A percentile compares a stretch with the other conserved stretches of the same genome.
These are phyloP conservation scores for Annulohypoxylon nitens DNA, from an alignment of 495 filamentous ascomycete species.

Conservation along the genomic window DNA sequence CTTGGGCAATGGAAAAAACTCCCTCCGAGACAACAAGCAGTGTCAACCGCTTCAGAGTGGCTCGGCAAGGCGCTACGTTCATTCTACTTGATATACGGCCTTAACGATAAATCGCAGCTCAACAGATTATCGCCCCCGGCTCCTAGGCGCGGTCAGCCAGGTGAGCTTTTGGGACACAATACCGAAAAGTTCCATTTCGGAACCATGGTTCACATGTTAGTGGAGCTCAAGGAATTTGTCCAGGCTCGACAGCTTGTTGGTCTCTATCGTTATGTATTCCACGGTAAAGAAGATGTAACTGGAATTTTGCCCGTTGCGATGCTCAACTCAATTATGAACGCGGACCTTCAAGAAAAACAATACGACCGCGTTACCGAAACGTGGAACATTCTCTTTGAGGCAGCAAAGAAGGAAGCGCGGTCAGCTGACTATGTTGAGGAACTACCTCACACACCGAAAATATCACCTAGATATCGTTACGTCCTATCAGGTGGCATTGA, in stretches of 20 bases:
- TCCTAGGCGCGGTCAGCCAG: conserved; percentile 37
- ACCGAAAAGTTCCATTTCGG: conserved; percentile 67
- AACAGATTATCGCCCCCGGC: conserved; percentile 27
- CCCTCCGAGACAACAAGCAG: conserved; percentile 26
- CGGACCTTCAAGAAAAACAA: conserved; percentile 67
- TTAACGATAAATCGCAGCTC: conserved; percentile 52
- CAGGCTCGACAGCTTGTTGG: conserved; percentile 70
- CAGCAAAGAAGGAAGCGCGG: conserved; percentile 62
- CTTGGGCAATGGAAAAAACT: conserved; percentile 53
- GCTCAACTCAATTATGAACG: conserved; percentile 74
- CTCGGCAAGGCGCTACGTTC: conserved; percentile 50
- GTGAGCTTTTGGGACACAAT: conserved; percentile 56
- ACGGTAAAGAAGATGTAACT: conserved; percentile 41
- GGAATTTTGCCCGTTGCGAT: conserved; percentile 66
- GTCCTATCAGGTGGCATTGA: conserved; percentile 68
- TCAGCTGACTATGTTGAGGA: conserved; percentile 42
- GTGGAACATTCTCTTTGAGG: conserved; percentile 72
- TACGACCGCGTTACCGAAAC: conserved; percentile 71
- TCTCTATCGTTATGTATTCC: conserved; percentile 60
- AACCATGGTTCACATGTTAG: conserved; percentile 71
- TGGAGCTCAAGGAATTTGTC: conserved; percentile 65
- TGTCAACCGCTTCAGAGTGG: conserved; percentile 41
- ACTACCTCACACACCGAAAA: conserved; percentile 44
- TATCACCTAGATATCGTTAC: conserved; percentile 69
- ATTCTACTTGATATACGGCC: conserved; percentile 48